These are phyloP conservation scores for Candida taoyuanica DNA, from an alignment of 805 yeast genomes.

Conservation along the genomic window DNA sequence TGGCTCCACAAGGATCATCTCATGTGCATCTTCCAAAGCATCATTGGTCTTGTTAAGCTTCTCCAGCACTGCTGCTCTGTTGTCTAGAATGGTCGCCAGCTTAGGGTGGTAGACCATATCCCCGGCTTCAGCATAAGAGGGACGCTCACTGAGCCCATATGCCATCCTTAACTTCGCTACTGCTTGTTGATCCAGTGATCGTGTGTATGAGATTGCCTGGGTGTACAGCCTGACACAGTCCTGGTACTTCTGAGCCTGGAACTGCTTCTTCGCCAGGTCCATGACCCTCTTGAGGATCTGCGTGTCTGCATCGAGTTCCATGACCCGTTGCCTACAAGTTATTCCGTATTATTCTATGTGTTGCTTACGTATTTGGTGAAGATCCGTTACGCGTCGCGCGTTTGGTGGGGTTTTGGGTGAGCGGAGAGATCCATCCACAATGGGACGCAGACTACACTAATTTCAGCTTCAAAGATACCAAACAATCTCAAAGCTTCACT, in stretches of 20 bases:
- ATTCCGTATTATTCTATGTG: too few species aligned
- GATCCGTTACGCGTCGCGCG: too few species aligned
- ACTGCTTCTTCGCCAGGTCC: constrained; percentile 15
- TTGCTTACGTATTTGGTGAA: too few species aligned
- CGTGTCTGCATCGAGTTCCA: constrained; percentile 2
- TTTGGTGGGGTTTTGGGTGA: too few species aligned
- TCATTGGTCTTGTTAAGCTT: constrained; percentile 11
- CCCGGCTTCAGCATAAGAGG: constrained; percentile 8
- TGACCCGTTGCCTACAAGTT: too few species aligned
- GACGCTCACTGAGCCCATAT: constrained; percentile 16
- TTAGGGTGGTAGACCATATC: constrained; percentile 21
- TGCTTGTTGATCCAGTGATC: neutral
- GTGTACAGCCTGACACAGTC: constrained; percentile 17
- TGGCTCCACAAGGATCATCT: constrained; percentile 21
- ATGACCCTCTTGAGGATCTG: constrained; percentile 13
- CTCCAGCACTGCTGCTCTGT: constrained; percentile 22
- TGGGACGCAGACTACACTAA: too few species aligned
- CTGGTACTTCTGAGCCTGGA: constrained; percentile 11
- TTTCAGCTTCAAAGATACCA: too few species aligned
- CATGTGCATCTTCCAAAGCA: constrained; percentile 19
- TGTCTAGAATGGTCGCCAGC: constrained; percentile 20
- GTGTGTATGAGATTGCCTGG: constrained; percentile 18
- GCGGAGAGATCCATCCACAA: too few species aligned
- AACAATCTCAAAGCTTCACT: too few species aligned
- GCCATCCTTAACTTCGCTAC: constrained; percentile 7